Conservation (phyloP, 257 asterid species). For the Knoxia roxburghii region DNA sequence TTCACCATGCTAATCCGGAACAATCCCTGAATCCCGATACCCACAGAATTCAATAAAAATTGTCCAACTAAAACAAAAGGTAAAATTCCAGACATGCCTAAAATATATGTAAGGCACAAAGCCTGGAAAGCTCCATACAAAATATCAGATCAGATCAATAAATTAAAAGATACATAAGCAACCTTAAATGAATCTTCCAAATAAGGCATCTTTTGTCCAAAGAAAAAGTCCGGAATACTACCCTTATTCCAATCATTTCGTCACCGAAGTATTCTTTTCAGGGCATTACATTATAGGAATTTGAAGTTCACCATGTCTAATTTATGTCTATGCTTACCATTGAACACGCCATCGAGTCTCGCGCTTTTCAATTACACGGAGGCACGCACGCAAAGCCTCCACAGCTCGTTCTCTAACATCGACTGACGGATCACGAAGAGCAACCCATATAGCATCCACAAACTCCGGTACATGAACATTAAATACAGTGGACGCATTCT, state of each 20-base stretch:
- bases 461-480: conserved; percentile 94
- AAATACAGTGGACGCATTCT: conserved; percentile 97
- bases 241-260: no score
- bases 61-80: no score
- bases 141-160: neutral
- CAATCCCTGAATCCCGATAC: neutral
- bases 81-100: neutral
- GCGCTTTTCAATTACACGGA: conserved; percentile 93
- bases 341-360: conserved; percentile 99
- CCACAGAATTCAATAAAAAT: neutral
- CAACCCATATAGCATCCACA: conserved; percentile 99
- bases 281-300: no score
- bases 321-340: conserved; percentile 52
- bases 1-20: neutral
- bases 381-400: conserved; percentile 98
- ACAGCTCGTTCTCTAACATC: conserved; percentile 93
- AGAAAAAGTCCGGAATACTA: neutral
- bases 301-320: neutral
- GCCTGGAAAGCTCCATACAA: neutral
- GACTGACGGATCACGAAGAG: conserved; percentile 83
- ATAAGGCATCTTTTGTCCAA: neutral
- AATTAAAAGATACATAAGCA: neutral
- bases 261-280: neutral
- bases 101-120: neutral
- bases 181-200: neutral